Conservation (phyloP, 2,329 filamentous ascomycete genomes). For the Lachnellula cervina region DNA sequence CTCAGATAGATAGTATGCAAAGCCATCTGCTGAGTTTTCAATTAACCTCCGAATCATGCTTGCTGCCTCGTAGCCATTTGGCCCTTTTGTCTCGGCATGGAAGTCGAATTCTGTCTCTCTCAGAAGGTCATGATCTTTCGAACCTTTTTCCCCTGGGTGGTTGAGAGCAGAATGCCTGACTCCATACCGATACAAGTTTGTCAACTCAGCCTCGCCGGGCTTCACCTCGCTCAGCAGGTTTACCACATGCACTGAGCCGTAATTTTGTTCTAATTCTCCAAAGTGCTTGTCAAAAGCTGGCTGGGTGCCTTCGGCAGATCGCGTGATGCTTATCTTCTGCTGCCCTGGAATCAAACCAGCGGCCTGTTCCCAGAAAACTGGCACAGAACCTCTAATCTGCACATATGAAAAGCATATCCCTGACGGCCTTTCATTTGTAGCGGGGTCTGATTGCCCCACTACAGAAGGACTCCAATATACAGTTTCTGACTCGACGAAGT, state of each 20-base stretch:
- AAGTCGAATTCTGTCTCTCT: slow-evolving; percentile 90
- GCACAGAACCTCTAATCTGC: slow-evolving; percentile 87
- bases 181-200: slow-evolving; percentile 72
- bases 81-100: slow-evolving; percentile 85
- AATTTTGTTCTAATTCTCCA: slow-evolving; percentile 75
- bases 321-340: slow-evolving; percentile 88
- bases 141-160: slow-evolving; percentile 47
- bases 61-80: slow-evolving; percentile 86
- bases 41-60: slow-evolving; percentile 76
- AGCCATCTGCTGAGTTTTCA: slow-evolving; percentile 72
- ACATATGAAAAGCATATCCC: slow-evolving; percentile 85
- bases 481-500: slow-evolving; percentile 98
- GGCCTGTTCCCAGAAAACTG: slow-evolving; percentile 94
- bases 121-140: slow-evolving; percentile 68
- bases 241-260: slow-evolving; percentile 87
- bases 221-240: slow-evolving; percentile 92
- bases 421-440: slow-evolving; percentile 30
- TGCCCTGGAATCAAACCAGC: slow-evolving; percentile 84
- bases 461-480: slow-evolving; percentile 75
- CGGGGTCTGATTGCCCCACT: slow-evolving; percentile 17
- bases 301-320: slow-evolving; percentile 85
- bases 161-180: slow-evolving; percentile 71
- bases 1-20: slow-evolving; percentile 87
- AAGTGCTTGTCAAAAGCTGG: slow-evolving; percentile 96
- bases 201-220: slow-evolving; percentile 78